These are phyloP conservation scores for Mycosphaerella sp. DNA, from an alignment of 2,329 filamentous ascomycete species.

Conservation along the genomic window DNA sequence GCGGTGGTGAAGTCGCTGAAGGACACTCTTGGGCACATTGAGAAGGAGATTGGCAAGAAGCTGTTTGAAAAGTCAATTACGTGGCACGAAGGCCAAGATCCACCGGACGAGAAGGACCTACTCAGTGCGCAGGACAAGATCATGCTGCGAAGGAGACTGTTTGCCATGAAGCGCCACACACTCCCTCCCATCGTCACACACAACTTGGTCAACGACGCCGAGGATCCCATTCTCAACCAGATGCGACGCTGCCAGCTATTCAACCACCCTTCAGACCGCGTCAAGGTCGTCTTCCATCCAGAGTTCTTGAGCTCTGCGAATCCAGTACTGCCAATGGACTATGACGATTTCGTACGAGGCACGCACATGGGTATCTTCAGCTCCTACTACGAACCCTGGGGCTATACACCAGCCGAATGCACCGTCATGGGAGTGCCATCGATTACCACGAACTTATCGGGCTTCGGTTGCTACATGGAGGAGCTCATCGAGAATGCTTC, in stretches of 20 bases:
- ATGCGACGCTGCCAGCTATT: conserved; percentile 93
- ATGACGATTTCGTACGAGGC: conserved; percentile 96
- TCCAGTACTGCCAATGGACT: conserved; percentile 89
- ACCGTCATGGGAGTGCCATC: conserved; percentile 98
- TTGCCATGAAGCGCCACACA: conserved; percentile 89
- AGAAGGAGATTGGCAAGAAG: conserved; percentile 84
- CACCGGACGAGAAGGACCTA: conserved; percentile 95
- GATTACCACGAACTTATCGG: conserved; percentile 95
- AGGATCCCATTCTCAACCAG: conserved; percentile 93
- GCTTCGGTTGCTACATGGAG: conserved; percentile 99
- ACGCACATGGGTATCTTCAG: conserved; percentile 94
- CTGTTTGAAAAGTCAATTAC: conserved; percentile 90
- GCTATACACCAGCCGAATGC: conserved; percentile 95
- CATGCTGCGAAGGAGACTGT: conserved; percentile 80
- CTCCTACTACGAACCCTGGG: conserved; percentile 99
- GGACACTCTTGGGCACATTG: conserved; percentile 88
- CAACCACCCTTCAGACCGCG: conserved; percentile 89
- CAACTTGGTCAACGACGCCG: conserved; percentile 93
- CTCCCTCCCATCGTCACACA: conserved; percentile 96
- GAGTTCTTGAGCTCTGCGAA: conserved; percentile 96
- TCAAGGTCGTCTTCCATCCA: conserved; percentile 97
- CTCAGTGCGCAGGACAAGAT: conserved; percentile 90
- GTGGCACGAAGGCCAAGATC: conserved; percentile 89
- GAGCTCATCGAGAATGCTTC: conserved; percentile 96
- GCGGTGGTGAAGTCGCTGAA: conserved; percentile 94